Evolutionary conservation across 1,284 basidiomycete species (phyloP).

Genomic region (Papiliotrema terrestris): DNA sequence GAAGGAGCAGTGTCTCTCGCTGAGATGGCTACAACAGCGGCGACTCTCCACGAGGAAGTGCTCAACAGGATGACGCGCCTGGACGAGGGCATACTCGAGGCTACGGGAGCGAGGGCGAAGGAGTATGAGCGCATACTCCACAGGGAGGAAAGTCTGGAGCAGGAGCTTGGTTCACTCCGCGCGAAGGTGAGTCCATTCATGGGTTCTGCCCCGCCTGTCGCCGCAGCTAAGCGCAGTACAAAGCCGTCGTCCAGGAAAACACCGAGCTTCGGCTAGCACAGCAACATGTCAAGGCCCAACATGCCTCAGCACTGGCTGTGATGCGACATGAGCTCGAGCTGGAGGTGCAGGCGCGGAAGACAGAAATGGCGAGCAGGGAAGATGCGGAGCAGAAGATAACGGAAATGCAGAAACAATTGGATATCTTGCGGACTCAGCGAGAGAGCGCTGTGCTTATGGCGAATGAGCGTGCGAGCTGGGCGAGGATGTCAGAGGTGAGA

Average conservation of each 20-base stretch:
- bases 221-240: background rate
- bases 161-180: constrained; percentile 13
- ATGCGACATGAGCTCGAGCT: background rate
- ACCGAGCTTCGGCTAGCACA: background rate
- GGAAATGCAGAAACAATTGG: constrained; percentile 4
- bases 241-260: background rate
- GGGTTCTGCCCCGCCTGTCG: background rate
- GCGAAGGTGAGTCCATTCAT: constrained; percentile 5
- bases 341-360: background rate
- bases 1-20: background rate
- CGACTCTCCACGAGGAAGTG: constrained; percentile 15
- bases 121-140: constrained; percentile 15
- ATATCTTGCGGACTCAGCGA: constrained; percentile 4
- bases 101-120: constrained; percentile 12
- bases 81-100: constrained; percentile 17
- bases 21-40: background rate
- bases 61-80: constrained; percentile 10
- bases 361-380: background rate
- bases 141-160: constrained; percentile 10
- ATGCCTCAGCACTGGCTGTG: too few relatives aligned
- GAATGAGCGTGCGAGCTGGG: constrained; percentile 6
- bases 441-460: constrained; percentile 8
- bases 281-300: too few relatives aligned
- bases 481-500: constrained; percentile 15
- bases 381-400: constrained; percentile 1